Evolutionary conservation across 257 asterid genomes (phyloP), one percentile per base, ranked within the genome.

Genomic region (Petunia secreta): DNA sequence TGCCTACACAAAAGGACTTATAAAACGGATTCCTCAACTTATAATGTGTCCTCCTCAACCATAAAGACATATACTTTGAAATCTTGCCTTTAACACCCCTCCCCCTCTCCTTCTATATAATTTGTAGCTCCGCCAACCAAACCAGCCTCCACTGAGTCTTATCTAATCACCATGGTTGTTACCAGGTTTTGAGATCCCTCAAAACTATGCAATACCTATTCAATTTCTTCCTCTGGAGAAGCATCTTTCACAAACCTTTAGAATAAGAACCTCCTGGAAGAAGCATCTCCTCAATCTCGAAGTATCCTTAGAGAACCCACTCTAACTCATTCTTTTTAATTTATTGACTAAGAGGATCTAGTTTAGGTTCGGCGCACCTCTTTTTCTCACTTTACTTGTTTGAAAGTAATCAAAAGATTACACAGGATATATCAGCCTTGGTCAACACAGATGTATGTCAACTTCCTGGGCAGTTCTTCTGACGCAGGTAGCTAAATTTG

Each of bases 281-380:
- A 67, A 8, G 15, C 55, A 67, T 41, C 75, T 67, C 75, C 54
- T 67, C 75, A 46, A 66, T 65, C 34, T 66, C 53, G 25, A 40
- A n/a, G 55, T 67, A 67, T 67, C 52, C 75, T 67, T n/a, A 67
- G 75, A 66, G 48, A 67, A 38, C 38, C 38, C 55, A 67, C 43
- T 67, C 75, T 41, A n/a, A 41, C 43, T 39, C 15, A 43, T 67
- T 43, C 55, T 8, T 43, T 67, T n/a, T 43, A 67, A 67, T 41
- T 8, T 67, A 14, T 67, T 43, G 39, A 67, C 55, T 67, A 41
- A n/a, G 10, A 41, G 75, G 55, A 67, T 43, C 55, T 55, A 67
- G 74, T 67, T 67, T 43, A 67, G 75, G 54, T 67, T 41, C 75
- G 43, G 39, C 75, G n/a, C 43, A 43, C 55, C 75, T 67, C 75